These are phyloP conservation scores for Thuidium tamariscinum DNA, from an alignment of 225 moss, liverwort and hornwort species.

Conservation along the genomic window DNA sequence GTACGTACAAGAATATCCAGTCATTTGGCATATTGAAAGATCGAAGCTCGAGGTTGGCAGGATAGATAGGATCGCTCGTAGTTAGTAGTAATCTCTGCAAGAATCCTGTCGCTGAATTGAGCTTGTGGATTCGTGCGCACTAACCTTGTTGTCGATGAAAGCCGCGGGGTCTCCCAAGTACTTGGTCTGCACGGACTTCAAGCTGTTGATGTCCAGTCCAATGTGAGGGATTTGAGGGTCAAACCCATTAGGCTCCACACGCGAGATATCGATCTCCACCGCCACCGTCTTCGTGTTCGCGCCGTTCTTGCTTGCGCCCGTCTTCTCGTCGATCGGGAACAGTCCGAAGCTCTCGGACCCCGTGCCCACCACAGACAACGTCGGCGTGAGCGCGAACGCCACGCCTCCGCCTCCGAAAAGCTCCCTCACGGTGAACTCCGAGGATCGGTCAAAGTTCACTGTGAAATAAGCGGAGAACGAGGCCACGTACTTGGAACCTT, in stretches of 20 bases:
- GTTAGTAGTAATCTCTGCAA: too few species aligned
- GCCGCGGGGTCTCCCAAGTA: constrained; percentile 26
- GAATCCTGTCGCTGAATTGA: not conserved
- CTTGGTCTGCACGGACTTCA: constrained; percentile 19
- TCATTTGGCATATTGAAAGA: not conserved
- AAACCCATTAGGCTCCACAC: not conserved
- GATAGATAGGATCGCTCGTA: not conserved
- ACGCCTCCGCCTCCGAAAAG: constrained; percentile 36
- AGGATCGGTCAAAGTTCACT: constrained; percentile 30
- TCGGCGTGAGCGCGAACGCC: constrained; percentile 33
- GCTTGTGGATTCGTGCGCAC: not conserved
- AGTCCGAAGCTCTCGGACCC: constrained; percentile 25
- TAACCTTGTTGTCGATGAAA: constrained; percentile 14
- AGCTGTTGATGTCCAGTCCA: constrained; percentile 41
- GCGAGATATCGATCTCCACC: constrained; percentile 44
- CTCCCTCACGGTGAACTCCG: constrained; percentile 15
- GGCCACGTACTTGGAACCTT: constrained; percentile 18
- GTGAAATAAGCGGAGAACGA: constrained; percentile 43
- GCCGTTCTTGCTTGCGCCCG: constrained; percentile 8
- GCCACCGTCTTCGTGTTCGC: constrained; percentile 32
- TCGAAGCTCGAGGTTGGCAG: not conserved
- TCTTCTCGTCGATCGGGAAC: constrained; percentile 21
- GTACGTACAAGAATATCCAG: too few species aligned
- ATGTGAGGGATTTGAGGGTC: constrained; percentile 32
- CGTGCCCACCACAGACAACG: constrained; percentile 5